These are phyloP conservation scores for Musa itinerans DNA, from an alignment of 176 grass and related monocot species.

Conservation along the genomic window DNA sequence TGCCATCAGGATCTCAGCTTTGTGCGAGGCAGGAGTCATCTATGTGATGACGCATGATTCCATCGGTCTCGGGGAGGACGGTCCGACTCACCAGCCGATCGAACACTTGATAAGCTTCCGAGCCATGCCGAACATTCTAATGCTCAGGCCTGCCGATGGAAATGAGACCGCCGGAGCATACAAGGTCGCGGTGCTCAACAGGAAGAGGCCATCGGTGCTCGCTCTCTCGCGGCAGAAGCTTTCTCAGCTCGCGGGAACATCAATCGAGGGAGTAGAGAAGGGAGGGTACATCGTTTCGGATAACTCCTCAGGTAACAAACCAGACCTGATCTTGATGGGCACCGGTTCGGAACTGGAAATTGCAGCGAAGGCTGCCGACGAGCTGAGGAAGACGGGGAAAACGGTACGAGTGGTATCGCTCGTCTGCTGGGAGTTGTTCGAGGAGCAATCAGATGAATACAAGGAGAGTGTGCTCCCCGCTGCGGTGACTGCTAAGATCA, in stretches of 20 bases:
- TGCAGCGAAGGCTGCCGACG: slow-evolving; percentile 56
- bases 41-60: slow-evolving; percentile 98
- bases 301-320: slow-evolving; percentile 86
- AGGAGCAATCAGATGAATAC: slow-evolving; percentile 78
- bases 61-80: slow-evolving; percentile 93
- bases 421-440: slow-evolving; percentile 77
- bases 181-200: slow-evolving; percentile 71
- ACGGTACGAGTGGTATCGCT: slow-evolving; percentile 73
- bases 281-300: slow-evolving; percentile 78
- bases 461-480: slow-evolving; percentile 82
- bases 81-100: slow-evolving; percentile 90
- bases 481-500: slow-evolving; percentile 59
- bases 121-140: slow-evolving; percentile 92
- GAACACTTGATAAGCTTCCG: slow-evolving; percentile 88
- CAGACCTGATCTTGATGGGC: slow-evolving; percentile 60
- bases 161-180: slow-evolving; percentile 93
- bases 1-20: slow-evolving; percentile 81
- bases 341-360: slow-evolving; percentile 89
- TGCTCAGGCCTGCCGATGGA: slow-evolving; percentile 88
- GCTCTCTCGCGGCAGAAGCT: slow-evolving; percentile 96
- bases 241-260: slow-evolving; percentile 66
- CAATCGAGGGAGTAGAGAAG: slow-evolving; percentile 77
- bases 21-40: slow-evolving; percentile 69
- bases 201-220: slow-evolving; percentile 84
- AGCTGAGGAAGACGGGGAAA: slow-evolving; percentile 87